Evolutionary conservation across 257 asterid genomes (phyloP), one percentile per base, ranked within the genome.

Genomic region (Ajuga chamaepitys): DNA sequence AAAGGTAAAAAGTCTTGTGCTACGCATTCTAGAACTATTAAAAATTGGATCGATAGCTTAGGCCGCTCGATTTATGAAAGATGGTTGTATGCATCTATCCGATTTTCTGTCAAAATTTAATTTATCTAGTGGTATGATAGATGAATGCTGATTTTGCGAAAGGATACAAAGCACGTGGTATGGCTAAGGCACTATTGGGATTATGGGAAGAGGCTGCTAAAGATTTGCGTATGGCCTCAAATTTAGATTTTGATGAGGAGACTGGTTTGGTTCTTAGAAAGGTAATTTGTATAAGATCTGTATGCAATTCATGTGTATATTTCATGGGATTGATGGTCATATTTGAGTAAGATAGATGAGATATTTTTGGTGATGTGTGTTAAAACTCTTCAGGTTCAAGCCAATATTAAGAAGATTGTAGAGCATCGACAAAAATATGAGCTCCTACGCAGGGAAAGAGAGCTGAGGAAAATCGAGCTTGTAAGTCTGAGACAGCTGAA

Each of bases 151-250:
- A 77, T 66, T 78, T 76, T 37, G 87, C 84, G 21, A 86, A 74
- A 62, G 89, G 86, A 35, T 83, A 82, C 51, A 82, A 82, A 81
- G 77, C 80, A 62, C 81, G 88, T 30, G 92, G 92, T 48, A 69
- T 77, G 78, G 84, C 85, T 57, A 81, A 76, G 81, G 71, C 77
- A 40, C 77, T 79, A 77, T 70, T 83, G 74, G 92, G 92, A 63
- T 79, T 81, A 59, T 87, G 89, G 93, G 83, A 87, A 75, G 86
- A 76, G 42, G 86, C 93, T 20, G 79, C 75, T n/a, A 72, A 70
- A 18, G 90, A 87, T 78, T 85, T 87, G 77, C 78, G 25, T 17
- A 62, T 67, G 67, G 87, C 88, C 55, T 78, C 80, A 6, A 70
- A 60, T 41, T 64, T 87, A 51, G 95, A 83, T 72, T 80, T 74